A percentile compares a stretch with the other conserved stretches of the same genome.
Conservation (phyloP, 306 rosid species). For the Calophaca sinica region DNA sequence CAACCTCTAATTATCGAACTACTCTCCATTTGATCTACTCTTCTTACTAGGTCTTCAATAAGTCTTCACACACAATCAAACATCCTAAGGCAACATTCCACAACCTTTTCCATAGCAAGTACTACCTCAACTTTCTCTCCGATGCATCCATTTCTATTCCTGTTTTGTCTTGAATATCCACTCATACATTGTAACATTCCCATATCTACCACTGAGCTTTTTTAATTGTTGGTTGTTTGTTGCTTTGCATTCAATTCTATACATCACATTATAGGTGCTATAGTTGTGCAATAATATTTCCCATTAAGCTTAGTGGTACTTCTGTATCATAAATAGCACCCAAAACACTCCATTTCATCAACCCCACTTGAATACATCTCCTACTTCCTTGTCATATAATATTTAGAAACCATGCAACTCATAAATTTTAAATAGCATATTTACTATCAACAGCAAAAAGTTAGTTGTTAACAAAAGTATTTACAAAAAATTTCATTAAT, state of each 20-base stretch:
- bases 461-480: not conserved
- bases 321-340: not conserved
- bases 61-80: conserved; percentile 3
- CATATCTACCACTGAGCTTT: not conserved
- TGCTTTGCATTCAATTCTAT: not conserved
- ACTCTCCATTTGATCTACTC: conserved; percentile 24
- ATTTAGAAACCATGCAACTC: conserved; percentile 1
- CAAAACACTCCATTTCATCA: not conserved
- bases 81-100: not conserved
- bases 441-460: not conserved
- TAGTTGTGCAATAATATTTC: not conserved
- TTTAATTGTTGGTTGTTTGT: conserved; percentile 10
- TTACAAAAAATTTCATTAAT: not conserved
- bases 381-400: not conserved
- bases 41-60: not conserved
- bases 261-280: not conserved
- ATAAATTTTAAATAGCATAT: conserved; percentile 1
- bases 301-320: not conserved
- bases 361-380: not conserved
- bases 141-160: not conserved
- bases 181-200: not conserved
- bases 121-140: not conserved
- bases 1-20: not conserved
- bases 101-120: conserved; percentile 5
- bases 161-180: not conserved